Evolutionary conservation across 257 asterid species (phyloP), one percentile per base, ranked within the genome.

Genomic region (Avicennia marina): DNA sequence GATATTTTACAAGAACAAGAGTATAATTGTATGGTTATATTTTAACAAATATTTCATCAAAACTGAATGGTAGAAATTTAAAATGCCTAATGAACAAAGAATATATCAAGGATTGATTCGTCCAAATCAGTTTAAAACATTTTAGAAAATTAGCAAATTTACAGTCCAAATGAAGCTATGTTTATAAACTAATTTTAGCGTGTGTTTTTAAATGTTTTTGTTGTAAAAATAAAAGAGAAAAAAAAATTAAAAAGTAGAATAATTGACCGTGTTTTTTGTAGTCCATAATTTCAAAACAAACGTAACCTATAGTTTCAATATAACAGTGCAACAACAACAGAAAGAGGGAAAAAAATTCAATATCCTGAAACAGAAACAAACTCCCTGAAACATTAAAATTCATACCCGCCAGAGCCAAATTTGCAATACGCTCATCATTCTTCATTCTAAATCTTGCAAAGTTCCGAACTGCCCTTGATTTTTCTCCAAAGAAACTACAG

Each of bases 401-500:
- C 50, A 21, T 66, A 78, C 88, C 88, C 75, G 88, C 88, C 53
- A 81, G 71, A 25, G 82, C 82, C 73, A 78, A 49, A 67, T 81
- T 78, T 32, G 82, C 85, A 25, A 81, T 25, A 16, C 84, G 72
- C 74, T 78, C 85, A 17, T 65, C 9, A 55, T 70, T 78, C 85
- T 69, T 81, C 85, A 81, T 81, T 60, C 68, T 64, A 51, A 50
- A 72, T 45, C 63, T 33, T 53, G 31, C 32, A 41, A 40, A 15
- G 18, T 60, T 60, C 40, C 22, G 47, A 54, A 39, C 60, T 29
- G 60, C n/a, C 62, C 68, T n/a, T 65, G 46, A 49, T 48, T 27
- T 52, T 39, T 57, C 64, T 62, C 36, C 64, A 47, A 52, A 26
- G 46, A 45, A 57, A 49, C 75, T 64, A 31, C 56, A 66, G 20